Percentiles rank a stretch among this genome's conserved stretches.
phyloP scores from a whole-genome alignment of 176 grass and related monocot genomes.

The Alloteropsis semialata region DNA sequence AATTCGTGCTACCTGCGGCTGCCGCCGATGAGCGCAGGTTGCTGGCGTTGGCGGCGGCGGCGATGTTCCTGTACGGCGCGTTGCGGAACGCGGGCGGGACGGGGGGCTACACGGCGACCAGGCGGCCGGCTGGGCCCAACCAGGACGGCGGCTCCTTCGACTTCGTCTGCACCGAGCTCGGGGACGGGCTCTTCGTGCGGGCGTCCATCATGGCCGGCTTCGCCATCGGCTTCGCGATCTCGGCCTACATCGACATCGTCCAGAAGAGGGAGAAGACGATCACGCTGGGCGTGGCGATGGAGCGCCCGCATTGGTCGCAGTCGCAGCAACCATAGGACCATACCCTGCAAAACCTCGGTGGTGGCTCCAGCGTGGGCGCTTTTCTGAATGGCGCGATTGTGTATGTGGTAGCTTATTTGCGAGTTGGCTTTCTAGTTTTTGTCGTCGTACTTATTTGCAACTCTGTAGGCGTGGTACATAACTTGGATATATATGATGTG shows the following conservation, averaged over 20 bases:
- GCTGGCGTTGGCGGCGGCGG: not conserved
- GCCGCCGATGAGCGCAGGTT: not conserved
- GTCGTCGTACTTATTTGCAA: too few species aligned
- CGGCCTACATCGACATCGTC: not conserved
- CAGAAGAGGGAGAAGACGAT: not conserved
- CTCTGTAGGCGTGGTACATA: too few species aligned
- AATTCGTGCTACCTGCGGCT: too few species aligned
- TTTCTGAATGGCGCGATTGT: too few species aligned
- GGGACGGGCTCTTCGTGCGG: not conserved
- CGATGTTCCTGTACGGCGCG: conserved; percentile 11
- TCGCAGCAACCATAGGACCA: too few species aligned
- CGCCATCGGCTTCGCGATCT: not conserved
- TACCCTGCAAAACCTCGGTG: too few species aligned
- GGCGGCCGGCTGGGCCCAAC: not conserved
- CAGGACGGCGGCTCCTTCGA: not conserved
- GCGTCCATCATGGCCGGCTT: not conserved
- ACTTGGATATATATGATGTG: too few species aligned
- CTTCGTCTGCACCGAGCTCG: not conserved
- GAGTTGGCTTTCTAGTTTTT: too few species aligned
- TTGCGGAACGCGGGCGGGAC: not conserved
- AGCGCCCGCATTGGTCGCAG: not conserved
- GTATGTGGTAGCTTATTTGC: too few species aligned
- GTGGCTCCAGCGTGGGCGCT: too few species aligned
- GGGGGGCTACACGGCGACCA: not conserved
- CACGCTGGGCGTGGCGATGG: conserved; percentile 13